Evolutionary conservation across 345 rosid species (phyloP), one percentile per base, ranked within the genome.

Genomic region (Populus tremula): DNA sequence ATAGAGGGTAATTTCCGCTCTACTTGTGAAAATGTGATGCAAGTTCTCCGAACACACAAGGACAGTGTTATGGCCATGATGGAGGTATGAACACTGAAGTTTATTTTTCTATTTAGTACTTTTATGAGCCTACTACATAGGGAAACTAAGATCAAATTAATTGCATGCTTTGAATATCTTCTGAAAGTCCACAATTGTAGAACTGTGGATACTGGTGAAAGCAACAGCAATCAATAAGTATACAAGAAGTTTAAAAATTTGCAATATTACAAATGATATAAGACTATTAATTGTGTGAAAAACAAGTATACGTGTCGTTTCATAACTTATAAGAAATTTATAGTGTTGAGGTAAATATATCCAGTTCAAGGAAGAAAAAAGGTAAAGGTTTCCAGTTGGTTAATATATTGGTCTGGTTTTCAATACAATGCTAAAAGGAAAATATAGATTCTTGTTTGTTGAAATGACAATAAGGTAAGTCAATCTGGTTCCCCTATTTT

Each of bases 11-110:
- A 92, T 76, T 96, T 96, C 81, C 97, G 94, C 17, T 88, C 90
- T 53, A 96, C 98, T 2, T 94, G 99, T 36, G 99, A 96, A 89
- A 92, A 94, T 77, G 99, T 94, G 73, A 92, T 91, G 97, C 96
- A 91, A 88, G 99, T 92, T 78, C 95, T 96, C 59, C 91, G 98
- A 67, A 82, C 97, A 64, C 90, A 96, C 78, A 91, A 82, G 84
- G 97, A 96, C 68, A 91, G 99, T 78, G 98, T 93, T 70, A 93
- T 91, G 99, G 98, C 98, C 73, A 96, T 96, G 99, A 96, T 96
- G 99, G 99, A 96, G 95, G 97, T 92, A 81, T 31, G 63, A 45
- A 17, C 53, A 31, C 23, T n/a, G 70, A 27, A 69, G 74, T 74
- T 69, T 63, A 56, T 23, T 73, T 20, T 72, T 67, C 43, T 16